Evolutionary conservation across 257 asterid genomes (phyloP), one percentile per base, ranked within the genome.

Genomic region (Solanum sitiens): DNA sequence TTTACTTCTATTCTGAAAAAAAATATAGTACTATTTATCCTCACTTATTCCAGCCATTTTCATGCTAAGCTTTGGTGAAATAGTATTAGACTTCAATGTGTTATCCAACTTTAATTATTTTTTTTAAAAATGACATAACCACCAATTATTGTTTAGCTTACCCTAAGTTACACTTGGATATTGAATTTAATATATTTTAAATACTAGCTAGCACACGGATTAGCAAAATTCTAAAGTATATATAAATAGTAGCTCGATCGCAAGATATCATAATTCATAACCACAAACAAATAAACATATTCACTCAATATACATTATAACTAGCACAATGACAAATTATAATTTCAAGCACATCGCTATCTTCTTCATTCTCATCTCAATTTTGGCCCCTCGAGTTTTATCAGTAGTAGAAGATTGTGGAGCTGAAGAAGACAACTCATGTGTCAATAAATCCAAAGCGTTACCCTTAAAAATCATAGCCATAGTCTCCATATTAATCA

Each of bases 401-500:
- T 63, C 89, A 13, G 90, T 86, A 8, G 85, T 86, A 0, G 72
- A 89, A 25, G 86, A 84, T 13, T 89, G 91, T 67, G 89, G 87
- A 2, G 86, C 70, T 6, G 89, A 83, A 15, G 35, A 42, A 16
- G 53, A 25, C 9, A 23, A 18, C 23, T 42, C 44, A 15, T 89
- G 87, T 74, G 35, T 18, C 7, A 73, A 89, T 89, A 89, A 86
- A 71, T 39, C 45, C 16, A 83, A 86, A 83, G 91, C 91, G 0
- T 72, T 86, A 21, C 21, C 75, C 11, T 88, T 89, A 13, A 89
- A 89, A 67, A 80, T 89, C 39, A 89, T 89, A 61, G 91, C 89
- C 18, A 89, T 89, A 35, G 74, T 70, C 8, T 83, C 86, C 30
- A 89, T 89, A 14, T 44, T 89, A 16, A 16, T 87, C 75, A 86